Evolutionary conservation across 768 basidiomycete genomes (phyloP).

Genomic region (Hygrophorus russula): DNA sequence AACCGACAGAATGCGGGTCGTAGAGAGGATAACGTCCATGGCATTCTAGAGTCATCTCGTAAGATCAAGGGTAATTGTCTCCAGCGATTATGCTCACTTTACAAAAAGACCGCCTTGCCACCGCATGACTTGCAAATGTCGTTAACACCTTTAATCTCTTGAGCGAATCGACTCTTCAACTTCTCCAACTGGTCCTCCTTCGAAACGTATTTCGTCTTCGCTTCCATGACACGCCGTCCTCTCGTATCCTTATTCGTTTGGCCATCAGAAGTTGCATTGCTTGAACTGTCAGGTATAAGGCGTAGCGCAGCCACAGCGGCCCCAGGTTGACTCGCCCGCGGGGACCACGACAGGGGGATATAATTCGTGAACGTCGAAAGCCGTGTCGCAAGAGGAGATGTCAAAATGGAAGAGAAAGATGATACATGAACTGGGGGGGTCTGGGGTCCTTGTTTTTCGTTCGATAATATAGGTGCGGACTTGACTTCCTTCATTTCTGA

Average conservation of each 20-base stretch:
- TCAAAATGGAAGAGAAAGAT: slow-evolving; percentile 37
- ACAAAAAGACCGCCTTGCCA: slow-evolving; percentile 28
- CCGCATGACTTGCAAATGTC: slow-evolving; percentile 28
- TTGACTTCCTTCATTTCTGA: slow-evolving; percentile 30
- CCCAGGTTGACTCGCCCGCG: slow-evolving; percentile 7
- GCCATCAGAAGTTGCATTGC: background rate
- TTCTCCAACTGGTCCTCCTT: slow-evolving; percentile 59
- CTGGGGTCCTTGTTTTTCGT: slow-evolving; percentile 12
- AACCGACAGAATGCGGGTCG: no score
- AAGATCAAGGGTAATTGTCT: no score
- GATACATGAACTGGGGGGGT: slow-evolving; percentile 19
- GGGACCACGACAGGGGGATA: slow-evolving; percentile 44
- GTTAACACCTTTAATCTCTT: slow-evolving; percentile 17
- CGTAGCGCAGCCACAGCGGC: slow-evolving; percentile 9
- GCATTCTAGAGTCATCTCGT: no score
- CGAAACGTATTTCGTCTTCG: slow-evolving; percentile 35
- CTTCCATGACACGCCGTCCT: background rate
- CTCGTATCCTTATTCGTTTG: background rate
- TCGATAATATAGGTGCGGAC: slow-evolving; percentile 15
- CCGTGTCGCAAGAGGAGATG: slow-evolving; percentile 43
- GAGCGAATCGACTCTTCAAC: slow-evolving; percentile 42
- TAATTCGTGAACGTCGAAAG: slow-evolving; percentile 49
- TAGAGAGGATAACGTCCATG: no score
- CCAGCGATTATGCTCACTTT: slow-evolving; percentile 17
- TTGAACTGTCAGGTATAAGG: background rate